A percentile compares a stretch with the other conserved stretches of the same genome.
Evolutionary conservation across 2,329 filamentous ascomycete genomes (phyloP).

Genomic region (Penicillium brasilianum): DNA sequence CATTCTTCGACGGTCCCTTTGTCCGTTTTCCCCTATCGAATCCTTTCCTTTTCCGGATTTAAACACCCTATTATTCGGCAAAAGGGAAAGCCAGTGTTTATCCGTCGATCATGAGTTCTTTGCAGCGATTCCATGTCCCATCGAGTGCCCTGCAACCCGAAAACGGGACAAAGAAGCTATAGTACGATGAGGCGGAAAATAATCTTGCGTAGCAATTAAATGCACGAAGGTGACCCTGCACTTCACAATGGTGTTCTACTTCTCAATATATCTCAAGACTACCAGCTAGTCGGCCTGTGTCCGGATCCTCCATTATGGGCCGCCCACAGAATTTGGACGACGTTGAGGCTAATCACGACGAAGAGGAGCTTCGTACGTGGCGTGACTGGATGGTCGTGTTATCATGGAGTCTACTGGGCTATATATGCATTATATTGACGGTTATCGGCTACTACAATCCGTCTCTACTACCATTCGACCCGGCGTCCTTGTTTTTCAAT

Average conservation of each 20-base stretch:
- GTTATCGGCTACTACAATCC: slow-evolving; percentile 28
- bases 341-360: slow-evolving; percentile 27
- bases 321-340: slow-evolving; percentile 22
- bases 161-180: slow-evolving; percentile 16
- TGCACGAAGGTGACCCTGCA: neutral
- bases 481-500: slow-evolving; percentile 28
- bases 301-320: slow-evolving; percentile 29
- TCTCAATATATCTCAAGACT: neutral
- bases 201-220: slow-evolving; percentile 12
- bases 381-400: slow-evolving; percentile 29
- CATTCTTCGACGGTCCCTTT: slow-evolving; percentile 20
- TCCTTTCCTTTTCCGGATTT: slow-evolving; percentile 13
- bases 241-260: neutral
- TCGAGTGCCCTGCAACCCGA: slow-evolving; percentile 9
- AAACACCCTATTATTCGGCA: too few species aligned
- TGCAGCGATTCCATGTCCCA: slow-evolving; percentile 2
- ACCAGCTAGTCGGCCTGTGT: neutral
- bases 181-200: slow-evolving; percentile 1
- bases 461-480: slow-evolving; percentile 26
- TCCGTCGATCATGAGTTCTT: slow-evolving; percentile 5
- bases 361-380: slow-evolving; percentile 18
- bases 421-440: slow-evolving; percentile 31
- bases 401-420: slow-evolving; percentile 32
- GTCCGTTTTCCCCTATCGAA: slow-evolving; percentile 14
- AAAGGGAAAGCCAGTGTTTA: neutral